Evolutionary conservation across 805 yeast genomes (phyloP).

Genomic region (Pichia phayaonensis): DNA sequence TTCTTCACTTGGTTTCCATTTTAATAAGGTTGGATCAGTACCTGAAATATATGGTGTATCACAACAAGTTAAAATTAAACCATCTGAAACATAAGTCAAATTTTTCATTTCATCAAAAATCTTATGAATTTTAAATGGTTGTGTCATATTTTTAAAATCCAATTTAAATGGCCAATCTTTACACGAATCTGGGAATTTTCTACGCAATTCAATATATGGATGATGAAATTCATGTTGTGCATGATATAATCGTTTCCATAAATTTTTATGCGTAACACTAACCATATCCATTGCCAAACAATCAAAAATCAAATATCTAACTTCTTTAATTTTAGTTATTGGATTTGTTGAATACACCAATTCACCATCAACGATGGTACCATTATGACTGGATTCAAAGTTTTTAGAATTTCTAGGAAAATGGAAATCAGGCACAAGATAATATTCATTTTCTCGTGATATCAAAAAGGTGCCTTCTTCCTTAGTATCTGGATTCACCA

Average conservation of each 20-base stretch:
- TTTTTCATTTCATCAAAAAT: conserved; percentile 65
- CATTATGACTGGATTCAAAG: conserved; percentile 63
- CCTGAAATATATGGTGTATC: conserved; percentile 83
- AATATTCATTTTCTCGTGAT: conserved; percentile 84
- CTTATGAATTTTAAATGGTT: conserved; percentile 67
- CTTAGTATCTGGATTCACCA: conserved; percentile 52
- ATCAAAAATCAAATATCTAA: conserved; percentile 84
- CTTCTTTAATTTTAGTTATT: conserved; percentile 47
- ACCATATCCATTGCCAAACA: conserved; percentile 79
- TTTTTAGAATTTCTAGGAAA: conserved; percentile 54
- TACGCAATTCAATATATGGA: conserved; percentile 71
- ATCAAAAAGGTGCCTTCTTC: conserved; percentile 88
- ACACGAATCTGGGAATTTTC: conserved; percentile 64
- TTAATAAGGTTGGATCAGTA: conserved; percentile 76
- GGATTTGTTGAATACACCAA: conserved; percentile 64
- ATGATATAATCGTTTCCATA: conserved; percentile 81
- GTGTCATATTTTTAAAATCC: conserved; percentile 81
- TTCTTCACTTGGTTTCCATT: conserved; percentile 97
- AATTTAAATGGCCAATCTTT: conserved; percentile 77
- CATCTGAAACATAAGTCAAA: conserved; percentile 86
- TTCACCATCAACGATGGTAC: conserved; percentile 92
- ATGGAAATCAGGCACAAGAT: conserved; percentile 72
- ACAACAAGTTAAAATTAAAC: conserved; percentile 87
- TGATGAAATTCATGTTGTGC: conserved; percentile 71
- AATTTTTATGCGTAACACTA: conserved; percentile 57